A percentile compares a stretch with the other conserved stretches of the same genome.
phyloP scores from a whole-genome alignment of 257 asterid genomes.

The Solanum raphanifolium region DNA sequence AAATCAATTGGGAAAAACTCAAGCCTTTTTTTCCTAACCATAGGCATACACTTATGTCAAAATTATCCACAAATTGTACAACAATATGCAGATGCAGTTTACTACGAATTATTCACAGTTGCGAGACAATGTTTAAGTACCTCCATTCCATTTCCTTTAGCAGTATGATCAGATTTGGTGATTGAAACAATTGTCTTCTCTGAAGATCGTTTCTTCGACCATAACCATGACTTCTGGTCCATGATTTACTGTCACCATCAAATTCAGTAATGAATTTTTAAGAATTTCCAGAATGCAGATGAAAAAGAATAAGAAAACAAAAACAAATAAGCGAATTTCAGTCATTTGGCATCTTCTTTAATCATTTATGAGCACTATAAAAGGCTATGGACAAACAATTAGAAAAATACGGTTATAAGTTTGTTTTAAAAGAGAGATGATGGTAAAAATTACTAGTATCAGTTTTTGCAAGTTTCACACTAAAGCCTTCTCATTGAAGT shows the following conservation, averaged over 20 bases:
- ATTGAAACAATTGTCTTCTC: slow-evolving; percentile 60
- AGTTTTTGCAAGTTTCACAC: background rate
- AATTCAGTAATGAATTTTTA: background rate
- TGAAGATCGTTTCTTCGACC: slow-evolving; percentile 50
- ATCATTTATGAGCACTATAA: background rate
- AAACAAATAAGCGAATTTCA: background rate
- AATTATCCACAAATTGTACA: background rate
- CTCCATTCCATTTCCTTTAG: slow-evolving; percentile 36
- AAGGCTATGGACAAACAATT: background rate
- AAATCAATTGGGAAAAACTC: background rate
- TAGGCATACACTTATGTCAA: background rate
- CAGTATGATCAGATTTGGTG: slow-evolving; percentile 18
- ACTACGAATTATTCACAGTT: background rate
- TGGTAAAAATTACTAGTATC: too few relatives aligned
- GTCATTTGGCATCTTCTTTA: background rate
- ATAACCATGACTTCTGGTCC: slow-evolving; percentile 88
- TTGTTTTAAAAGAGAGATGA: too few relatives aligned
- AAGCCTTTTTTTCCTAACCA: background rate
- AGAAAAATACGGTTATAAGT: too few relatives aligned
- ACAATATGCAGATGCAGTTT: background rate
- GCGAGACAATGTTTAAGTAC: slow-evolving; percentile 25
- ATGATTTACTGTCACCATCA: slow-evolving; percentile 18
- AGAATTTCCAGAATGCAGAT: background rate
- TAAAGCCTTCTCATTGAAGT: too few relatives aligned
- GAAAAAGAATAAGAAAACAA: background rate